Evolutionary conservation across 2,329 filamentous ascomycete species (phyloP), one percentile per base, ranked within the genome.

Genomic region (Xylaria sp.): DNA sequence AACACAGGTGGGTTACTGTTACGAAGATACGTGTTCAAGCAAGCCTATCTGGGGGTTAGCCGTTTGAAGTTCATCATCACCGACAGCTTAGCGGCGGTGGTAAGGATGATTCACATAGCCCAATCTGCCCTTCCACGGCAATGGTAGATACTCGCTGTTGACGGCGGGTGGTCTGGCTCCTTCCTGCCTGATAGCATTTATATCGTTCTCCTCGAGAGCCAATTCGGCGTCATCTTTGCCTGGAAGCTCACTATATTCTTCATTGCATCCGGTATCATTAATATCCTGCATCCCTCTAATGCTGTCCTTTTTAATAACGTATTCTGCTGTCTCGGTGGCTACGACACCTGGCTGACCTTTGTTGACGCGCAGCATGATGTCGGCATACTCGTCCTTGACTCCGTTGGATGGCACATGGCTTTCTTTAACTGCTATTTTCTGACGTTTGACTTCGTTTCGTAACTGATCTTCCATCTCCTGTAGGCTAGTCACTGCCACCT

Each of bases 21-120:
- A 50, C 95, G 90, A 1, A 98, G 84, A 77, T 97, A 97, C 0
- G 95, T 98, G 76, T 97, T 97, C 17, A 98, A 82, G 75, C 94
- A 97, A 11, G 95, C 94, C 92, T 87, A 42, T 36, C 29, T 13
- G 63, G 31, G 25, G 9, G 61, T 72, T 64, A 75, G 71, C 66
- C 36, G 36, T 50, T 22, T 42, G 17, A 10, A 20, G 38, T 33
- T 44, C 22, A 20, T 53, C 2, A 2, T 31, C 5, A 25, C 29
- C 7, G 50, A 33, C 53, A 27, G 58, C 31, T 61, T 56, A 61
- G 59, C 61, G 42, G 63, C 55, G 59, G 49, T 15, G 20, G 25
- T 42, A 38, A 45, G 65, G 63, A 55, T 20, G 1, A 79, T 90
- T 81, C 79, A 95, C 93, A 85, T 97, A 97, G 65, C 94, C 94